A percentile compares a stretch with the other conserved stretches of the same genome.
Conservation (phyloP, 2,329 filamentous ascomycete genomes). For the Aspergillus sp. region DNA sequence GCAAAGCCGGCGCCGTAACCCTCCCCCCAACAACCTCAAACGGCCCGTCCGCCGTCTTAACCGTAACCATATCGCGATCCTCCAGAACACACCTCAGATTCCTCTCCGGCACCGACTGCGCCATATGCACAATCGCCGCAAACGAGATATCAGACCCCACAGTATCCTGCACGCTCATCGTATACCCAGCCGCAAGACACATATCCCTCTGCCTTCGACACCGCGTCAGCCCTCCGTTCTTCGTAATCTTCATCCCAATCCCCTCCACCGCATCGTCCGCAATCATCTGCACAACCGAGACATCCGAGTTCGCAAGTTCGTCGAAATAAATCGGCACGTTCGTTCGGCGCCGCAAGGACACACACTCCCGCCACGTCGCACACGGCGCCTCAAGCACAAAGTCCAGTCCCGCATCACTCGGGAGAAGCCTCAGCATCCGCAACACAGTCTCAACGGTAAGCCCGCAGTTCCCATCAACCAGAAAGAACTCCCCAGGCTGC, state of each 20-base stretch:
- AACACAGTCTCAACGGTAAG: constrained; percentile 22
- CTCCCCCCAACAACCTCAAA: constrained; percentile 13
- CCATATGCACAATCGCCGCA: constrained; percentile 25
- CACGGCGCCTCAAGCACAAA: constrained; percentile 27
- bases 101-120: constrained; percentile 18
- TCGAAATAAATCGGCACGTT: constrained; percentile 25
- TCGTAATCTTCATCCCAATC: constrained; percentile 26
- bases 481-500: constrained; percentile 18
- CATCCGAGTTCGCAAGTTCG: constrained; percentile 20
- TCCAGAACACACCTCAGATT: constrained; percentile 14
- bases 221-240: constrained; percentile 19
- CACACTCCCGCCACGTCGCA: constrained; percentile 21
- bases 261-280: constrained; percentile 27
- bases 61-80: constrained; percentile 20
- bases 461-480: constrained; percentile 24
- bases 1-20: constrained; percentile 7
- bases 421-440: constrained; percentile 24
- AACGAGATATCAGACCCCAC: constrained; percentile 27
- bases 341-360: constrained; percentile 22
- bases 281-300: constrained; percentile 19
- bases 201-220: constrained; percentile 24
- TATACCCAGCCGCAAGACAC: constrained; percentile 23
- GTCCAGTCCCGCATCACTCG: constrained; percentile 16
- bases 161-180: constrained; percentile 24
- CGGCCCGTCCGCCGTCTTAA: constrained; percentile 21